Base-by-base conservation (phyloP, 768 basidiomycete genomes). In the Collybiopsis confluens region DNA sequence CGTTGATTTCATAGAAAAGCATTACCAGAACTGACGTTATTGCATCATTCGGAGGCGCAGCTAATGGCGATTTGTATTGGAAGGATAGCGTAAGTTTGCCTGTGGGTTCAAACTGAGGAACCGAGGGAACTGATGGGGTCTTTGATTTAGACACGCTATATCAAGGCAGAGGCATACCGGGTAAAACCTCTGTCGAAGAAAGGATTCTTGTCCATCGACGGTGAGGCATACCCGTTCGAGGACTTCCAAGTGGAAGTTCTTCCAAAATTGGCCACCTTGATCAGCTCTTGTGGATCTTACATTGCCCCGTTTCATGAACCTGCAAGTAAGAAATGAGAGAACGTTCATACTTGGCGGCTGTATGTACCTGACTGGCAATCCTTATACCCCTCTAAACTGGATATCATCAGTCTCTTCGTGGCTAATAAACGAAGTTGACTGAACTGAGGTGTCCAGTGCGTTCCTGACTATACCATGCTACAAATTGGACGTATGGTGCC, bases 211-310 rank as follows among this genome's bases (percentile, higher is more conserved):
- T 73, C 86, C 13, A 74, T 95, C 16, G 92, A 95, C 59, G 92
- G 92, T 7, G 92, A 95, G 68, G 61, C 70, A 4, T 86, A 80
- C 60, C 87, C 87, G 9, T 87, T 88, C 58, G 76, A 83, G 63
- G 81, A 85, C 61, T 92, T 81, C 63, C 79, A 88, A 59, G 82
- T 93, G 2, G 89, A 92, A 65, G 83, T 87, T 9, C 83, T 90
- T 59, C 73, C 71, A n/a, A 77, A 79, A 11, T 65, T 89, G 23
- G 88, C 79, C 20, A 86, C 81, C 0, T 64, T 89, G 26, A 68
- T 90, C 10, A 89, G 87, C 60, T 80, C 80, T 24, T 66, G 77
- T 57, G 85, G 85, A 13, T 69, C 69, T 56, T 90, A 86, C 58
- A 81, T 78, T 11, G 75, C 76, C 0, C 76, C 83, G 20, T 85